A percentile compares a stretch with the other conserved stretches of the same genome.
These are phyloP conservation scores for Cryptococcus sp. DNA, from an alignment of 1,284 basidiomycete species.

Conservation along the genomic window DNA sequence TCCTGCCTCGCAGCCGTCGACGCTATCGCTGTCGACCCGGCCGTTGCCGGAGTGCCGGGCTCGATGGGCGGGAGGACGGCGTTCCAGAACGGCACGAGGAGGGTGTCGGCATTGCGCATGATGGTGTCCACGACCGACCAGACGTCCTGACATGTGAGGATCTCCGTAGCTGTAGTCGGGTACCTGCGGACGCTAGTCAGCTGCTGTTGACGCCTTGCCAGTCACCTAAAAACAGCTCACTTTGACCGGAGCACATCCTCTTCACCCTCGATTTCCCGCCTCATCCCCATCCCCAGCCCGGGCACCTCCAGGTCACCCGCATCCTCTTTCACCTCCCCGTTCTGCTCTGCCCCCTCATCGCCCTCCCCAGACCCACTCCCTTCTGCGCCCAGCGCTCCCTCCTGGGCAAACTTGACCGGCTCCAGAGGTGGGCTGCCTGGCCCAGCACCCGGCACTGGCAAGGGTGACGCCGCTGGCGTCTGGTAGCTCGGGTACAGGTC, in stretches of 20 bases:
- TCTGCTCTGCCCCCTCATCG: neutral
- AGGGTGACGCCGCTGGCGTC: neutral
- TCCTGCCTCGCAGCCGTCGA: constrained; percentile 24
- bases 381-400: neutral
- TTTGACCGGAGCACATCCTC: constrained; percentile 27
- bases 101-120: constrained; percentile 58
- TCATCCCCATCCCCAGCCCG: constrained; percentile 34
- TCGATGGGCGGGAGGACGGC: constrained; percentile 59
- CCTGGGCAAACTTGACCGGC: constrained; percentile 15
- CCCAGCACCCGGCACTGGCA: constrained; percentile 20
- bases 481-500: constrained; percentile 33
- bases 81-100: constrained; percentile 89
- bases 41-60: constrained; percentile 14
- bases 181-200: constrained; percentile 58
- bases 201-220: neutral
- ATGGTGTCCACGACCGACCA: constrained; percentile 92
- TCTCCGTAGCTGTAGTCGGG: constrained; percentile 91
- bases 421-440: constrained; percentile 29
- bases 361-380: neutral
- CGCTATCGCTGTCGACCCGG: constrained; percentile 2
- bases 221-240: no score
- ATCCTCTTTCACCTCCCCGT: constrained; percentile 1
- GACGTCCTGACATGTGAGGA: constrained; percentile 83
- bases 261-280: constrained; percentile 21
- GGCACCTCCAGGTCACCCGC: constrained; percentile 14